These are phyloP conservation scores for Exophiala bonariae DNA, from an alignment of 2,329 filamentous ascomycete genomes.

Conservation along the genomic window DNA sequence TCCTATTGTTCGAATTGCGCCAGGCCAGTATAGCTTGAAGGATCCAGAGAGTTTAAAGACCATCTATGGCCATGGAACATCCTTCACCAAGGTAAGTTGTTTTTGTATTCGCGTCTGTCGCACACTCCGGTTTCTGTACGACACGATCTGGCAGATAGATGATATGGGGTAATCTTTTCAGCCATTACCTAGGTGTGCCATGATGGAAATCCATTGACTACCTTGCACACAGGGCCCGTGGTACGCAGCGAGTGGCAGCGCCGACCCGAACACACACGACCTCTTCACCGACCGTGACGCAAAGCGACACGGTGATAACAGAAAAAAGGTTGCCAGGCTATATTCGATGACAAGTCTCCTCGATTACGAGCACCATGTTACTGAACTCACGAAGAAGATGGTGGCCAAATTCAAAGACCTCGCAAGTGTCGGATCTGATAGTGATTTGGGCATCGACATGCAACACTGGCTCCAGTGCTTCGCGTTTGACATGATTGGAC, in stretches of 20 bases:
- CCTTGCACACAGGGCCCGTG: constrained; percentile 12
- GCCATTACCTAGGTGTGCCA: too few species aligned
- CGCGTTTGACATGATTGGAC: constrained; percentile 37
- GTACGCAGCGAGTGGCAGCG: constrained; percentile 13
- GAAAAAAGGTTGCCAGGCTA: constrained; percentile 71
- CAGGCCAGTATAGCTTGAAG: constrained; percentile 71
- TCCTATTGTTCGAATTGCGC: constrained; percentile 67
- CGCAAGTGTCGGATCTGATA: constrained; percentile 28
- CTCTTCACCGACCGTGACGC: constrained; percentile 74
- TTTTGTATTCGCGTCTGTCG: too few species aligned
- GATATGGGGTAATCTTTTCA: too few species aligned
- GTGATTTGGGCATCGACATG: constrained; percentile 30
- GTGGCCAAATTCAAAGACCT: constrained; percentile 31
- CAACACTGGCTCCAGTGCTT: constrained; percentile 40
- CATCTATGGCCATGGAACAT: constrained; percentile 82
- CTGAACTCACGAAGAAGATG: constrained; percentile 62
- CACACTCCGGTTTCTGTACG: too few species aligned
- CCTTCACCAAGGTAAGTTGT: constrained; percentile 67
- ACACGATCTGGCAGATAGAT: too few species aligned
- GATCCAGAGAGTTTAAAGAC: constrained; percentile 70
- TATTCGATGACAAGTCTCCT: constrained; percentile 37
- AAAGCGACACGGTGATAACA: constrained; percentile 69
- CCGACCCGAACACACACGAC: constrained; percentile 11
- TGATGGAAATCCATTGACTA: too few species aligned
- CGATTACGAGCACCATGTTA: constrained; percentile 67